A percentile compares a stretch with the other conserved stretches of the same genome.
Conservation (phyloP, 352 stramenopile species). For the Globisporangium ultimum region DNA sequence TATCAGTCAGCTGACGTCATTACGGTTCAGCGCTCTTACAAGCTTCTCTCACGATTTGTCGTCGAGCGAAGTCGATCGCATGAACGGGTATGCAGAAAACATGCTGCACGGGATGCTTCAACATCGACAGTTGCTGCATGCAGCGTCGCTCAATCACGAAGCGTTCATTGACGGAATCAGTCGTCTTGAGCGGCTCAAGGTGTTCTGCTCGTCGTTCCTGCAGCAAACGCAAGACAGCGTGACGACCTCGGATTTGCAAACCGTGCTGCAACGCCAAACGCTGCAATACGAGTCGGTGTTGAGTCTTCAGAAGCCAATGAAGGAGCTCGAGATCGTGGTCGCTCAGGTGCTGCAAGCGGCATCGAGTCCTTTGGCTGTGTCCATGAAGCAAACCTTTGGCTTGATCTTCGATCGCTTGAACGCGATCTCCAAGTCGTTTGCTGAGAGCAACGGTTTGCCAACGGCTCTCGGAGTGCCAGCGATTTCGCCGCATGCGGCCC, state of each 20-base stretch:
- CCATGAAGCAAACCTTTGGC: conserved; percentile 13
- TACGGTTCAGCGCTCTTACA: conserved; percentile 77
- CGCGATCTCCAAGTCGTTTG: conserved; percentile 27
- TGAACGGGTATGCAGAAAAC: conserved; percentile 89
- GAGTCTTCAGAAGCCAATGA: conserved; percentile 44
- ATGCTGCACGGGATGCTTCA: conserved; percentile 87
- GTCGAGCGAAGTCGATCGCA: conserved; percentile 74
- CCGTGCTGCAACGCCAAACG: conserved; percentile 1
- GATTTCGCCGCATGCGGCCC: conserved; percentile 46
- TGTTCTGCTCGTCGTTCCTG: conserved; percentile 28
- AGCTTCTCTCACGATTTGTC: conserved; percentile 87
- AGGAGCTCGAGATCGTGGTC: conserved; percentile 67
- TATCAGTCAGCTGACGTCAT: conserved; percentile 64
- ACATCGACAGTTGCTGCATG: conserved; percentile 79
- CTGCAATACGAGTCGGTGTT: conserved; percentile 15
- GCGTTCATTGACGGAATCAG: conserved; percentile 51
- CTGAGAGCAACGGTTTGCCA: conserved; percentile 16
- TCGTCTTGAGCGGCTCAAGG: conserved; percentile 45
- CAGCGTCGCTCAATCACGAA: conserved; percentile 68
- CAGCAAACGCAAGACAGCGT: neutral
- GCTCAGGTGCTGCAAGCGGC: conserved; percentile 39
- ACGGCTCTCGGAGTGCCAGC: conserved; percentile 51
- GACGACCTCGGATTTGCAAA: neutral
- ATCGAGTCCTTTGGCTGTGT: conserved; percentile 7
- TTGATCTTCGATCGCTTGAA: conserved; percentile 33